phyloP scores from a whole-genome alignment of 1,284 basidiomycete genomes.

The Sanghuangporus baumii region DNA sequence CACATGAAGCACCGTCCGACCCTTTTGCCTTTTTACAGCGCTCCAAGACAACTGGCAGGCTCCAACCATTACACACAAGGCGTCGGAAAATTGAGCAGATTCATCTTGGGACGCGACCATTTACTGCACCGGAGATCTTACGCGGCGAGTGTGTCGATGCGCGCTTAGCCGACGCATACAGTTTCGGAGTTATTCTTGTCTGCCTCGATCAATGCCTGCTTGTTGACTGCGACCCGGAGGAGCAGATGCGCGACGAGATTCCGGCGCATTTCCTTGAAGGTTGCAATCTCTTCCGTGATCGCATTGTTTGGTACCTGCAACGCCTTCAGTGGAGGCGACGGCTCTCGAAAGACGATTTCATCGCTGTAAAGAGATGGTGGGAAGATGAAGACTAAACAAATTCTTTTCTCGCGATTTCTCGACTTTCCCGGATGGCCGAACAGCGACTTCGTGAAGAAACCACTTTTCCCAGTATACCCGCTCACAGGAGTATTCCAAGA shows the following conservation, averaged over 20 bases:
- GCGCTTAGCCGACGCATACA: conserved; percentile 76
- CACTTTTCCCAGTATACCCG: not conserved
- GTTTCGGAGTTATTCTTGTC: conserved; percentile 75
- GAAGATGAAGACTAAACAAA: conserved; percentile 10
- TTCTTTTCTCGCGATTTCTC: not conserved
- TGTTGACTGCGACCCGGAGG: conserved; percentile 73
- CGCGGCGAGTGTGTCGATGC: conserved; percentile 73
- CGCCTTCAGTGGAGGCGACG: conserved; percentile 52
- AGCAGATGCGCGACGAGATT: conserved; percentile 64
- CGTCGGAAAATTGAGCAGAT: conserved; percentile 60
- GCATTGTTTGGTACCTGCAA: conserved; percentile 54
- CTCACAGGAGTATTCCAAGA: not conserved
- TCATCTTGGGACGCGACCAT: conserved; percentile 75
- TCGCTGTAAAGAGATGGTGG: conserved; percentile 26
- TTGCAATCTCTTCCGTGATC: conserved; percentile 53
- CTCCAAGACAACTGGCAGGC: conserved; percentile 18
- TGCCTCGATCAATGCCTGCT: conserved; percentile 67
- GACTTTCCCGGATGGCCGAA: not conserved
- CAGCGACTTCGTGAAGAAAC: not conserved
- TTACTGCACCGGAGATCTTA: conserved; percentile 74
- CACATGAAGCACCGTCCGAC: conserved; percentile 59
- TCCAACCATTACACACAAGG: conserved; percentile 22
- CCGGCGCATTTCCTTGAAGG: conserved; percentile 57
- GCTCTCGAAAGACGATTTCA: conserved; percentile 53
- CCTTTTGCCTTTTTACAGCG: conserved; percentile 40